Conservation (phyloP, 2,329 filamentous ascomycete species). For the Macroventuria anomochaeta region DNA sequence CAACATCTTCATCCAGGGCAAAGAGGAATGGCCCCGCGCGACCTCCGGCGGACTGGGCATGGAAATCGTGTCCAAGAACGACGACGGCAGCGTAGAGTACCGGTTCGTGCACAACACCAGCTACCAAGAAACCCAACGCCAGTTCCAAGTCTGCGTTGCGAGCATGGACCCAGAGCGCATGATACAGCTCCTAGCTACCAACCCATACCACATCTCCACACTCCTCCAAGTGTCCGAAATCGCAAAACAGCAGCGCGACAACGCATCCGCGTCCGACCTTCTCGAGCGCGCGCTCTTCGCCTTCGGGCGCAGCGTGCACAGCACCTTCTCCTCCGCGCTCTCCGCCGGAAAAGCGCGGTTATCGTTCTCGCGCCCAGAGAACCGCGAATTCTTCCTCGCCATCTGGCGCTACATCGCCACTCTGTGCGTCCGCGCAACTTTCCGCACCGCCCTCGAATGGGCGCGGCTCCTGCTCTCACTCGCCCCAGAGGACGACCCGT, state of each 20-base stretch:
- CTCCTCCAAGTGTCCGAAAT: slow-evolving; percentile 94
- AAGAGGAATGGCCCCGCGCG: slow-evolving; percentile 83
- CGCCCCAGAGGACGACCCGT: slow-evolving; percentile 76
- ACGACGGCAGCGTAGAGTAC: slow-evolving; percentile 72
- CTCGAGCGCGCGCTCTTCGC: slow-evolving; percentile 91
- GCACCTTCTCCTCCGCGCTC: slow-evolving; percentile 77
- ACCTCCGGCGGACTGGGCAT: slow-evolving; percentile 84
- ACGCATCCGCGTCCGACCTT: slow-evolving; percentile 83
- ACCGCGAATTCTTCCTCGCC: slow-evolving; percentile 90
- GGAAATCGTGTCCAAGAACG: slow-evolving; percentile 66
- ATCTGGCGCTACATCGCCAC: slow-evolving; percentile 88
- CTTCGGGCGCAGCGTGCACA: slow-evolving; percentile 87
- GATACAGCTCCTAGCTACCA: slow-evolving; percentile 73
- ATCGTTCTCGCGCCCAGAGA: slow-evolving; percentile 81
- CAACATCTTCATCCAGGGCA: slow-evolving; percentile 85
- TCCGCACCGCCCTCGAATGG: slow-evolving; percentile 93
- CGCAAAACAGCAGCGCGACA: slow-evolving; percentile 88
- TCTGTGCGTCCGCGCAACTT: slow-evolving; percentile 88
- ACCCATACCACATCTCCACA: slow-evolving; percentile 91
- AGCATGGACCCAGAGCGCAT: slow-evolving; percentile 83
- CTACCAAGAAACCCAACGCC: slow-evolving; percentile 76
- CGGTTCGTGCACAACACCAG: slow-evolving; percentile 74
- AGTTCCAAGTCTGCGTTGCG: slow-evolving; percentile 82
- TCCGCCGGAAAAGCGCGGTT: slow-evolving; percentile 80
- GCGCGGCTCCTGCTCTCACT: slow-evolving; percentile 81